Evolutionary conservation across 2,329 filamentous ascomycete genomes (phyloP).

Genomic region (Verticillium klebahnii): DNA sequence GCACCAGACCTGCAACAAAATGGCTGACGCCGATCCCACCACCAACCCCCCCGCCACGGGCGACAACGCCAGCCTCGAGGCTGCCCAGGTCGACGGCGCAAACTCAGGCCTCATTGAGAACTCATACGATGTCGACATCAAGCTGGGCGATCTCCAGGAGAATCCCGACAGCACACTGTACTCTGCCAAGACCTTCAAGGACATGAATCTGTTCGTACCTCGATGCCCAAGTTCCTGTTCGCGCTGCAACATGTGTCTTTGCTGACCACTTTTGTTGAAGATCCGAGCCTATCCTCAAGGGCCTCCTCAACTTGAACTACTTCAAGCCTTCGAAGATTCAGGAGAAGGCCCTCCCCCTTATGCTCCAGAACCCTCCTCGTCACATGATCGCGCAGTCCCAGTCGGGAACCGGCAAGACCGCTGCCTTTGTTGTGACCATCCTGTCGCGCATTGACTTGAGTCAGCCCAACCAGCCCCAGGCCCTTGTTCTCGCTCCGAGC

Average conservation of each 20-base stretch:
- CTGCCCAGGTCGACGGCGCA: conserved; percentile 29
- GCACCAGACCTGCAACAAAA: conserved; percentile 15
- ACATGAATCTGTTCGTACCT: conserved; percentile 71
- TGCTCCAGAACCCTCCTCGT: conserved; percentile 77
- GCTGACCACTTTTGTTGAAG: conserved; percentile 13
- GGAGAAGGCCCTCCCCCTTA: conserved; percentile 85
- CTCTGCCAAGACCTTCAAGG: conserved; percentile 78
- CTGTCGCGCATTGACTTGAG: conserved; percentile 78
- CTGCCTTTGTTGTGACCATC: conserved; percentile 90
- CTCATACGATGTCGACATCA: conserved; percentile 86
- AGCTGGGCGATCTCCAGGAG: conserved; percentile 81
- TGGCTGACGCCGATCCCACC: conserved; percentile 49
- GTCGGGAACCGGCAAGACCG: conserved; percentile 96
- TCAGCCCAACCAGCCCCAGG: conserved; percentile 69
- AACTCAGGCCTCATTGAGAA: conserved; percentile 60
- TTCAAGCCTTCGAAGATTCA: conserved; percentile 97
- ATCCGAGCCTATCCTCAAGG: conserved; percentile 61
- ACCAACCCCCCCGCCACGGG: conserved; percentile 35
- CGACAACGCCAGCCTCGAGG: conserved; percentile 9
- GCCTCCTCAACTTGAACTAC: conserved; percentile 79
- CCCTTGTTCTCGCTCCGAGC: conserved; percentile 83
- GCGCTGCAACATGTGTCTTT: background rate
- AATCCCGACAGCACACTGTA: conserved; percentile 84
- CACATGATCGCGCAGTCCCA: conserved; percentile 99
- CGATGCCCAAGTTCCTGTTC: background rate